phyloP scores from a whole-genome alignment of 1,284 basidiomycete genomes.

The Cutaneotrichosporon cutaneum region DNA sequence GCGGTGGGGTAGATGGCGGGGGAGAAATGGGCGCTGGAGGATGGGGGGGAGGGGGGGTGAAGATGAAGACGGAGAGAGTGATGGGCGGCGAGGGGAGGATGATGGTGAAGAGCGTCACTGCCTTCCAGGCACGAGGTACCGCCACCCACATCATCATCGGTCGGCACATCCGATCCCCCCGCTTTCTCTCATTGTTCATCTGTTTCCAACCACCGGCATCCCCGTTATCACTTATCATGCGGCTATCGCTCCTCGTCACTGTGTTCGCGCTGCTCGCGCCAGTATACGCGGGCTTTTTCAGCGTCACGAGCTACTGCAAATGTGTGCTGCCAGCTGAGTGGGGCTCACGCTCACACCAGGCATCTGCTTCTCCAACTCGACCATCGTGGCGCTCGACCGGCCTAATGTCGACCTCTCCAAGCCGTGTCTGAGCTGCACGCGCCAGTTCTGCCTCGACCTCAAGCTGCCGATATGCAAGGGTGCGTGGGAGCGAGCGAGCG shows the following conservation, averaged over 20 bases:
- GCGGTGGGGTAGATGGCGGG: not conserved
- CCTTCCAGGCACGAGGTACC: not conserved
- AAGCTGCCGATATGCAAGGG: conserved; percentile 74
- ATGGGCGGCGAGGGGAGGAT: not conserved
- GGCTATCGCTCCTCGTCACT: conserved; percentile 7
- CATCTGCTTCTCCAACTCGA: conserved; percentile 87
- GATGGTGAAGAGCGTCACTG: not conserved
- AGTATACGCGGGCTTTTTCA: conserved; percentile 31
- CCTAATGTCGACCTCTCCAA: conserved; percentile 75
- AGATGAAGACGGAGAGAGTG: not conserved
- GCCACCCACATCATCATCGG: not conserved
- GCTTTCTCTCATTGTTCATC: no score
- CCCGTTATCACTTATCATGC: not conserved
- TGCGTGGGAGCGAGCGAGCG: conserved; percentile 6
- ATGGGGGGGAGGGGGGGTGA: not conserved
- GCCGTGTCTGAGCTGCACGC: conserved; percentile 87
- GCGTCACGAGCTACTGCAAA: conserved; percentile 50
- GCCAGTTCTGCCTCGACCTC: conserved; percentile 92
- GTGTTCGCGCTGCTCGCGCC: conserved; percentile 12
- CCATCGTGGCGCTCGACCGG: conserved; percentile 75
- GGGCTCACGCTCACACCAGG: conserved; percentile 56
- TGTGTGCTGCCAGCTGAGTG: conserved; percentile 38
- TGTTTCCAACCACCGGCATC: not conserved
- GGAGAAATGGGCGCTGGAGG: not conserved
- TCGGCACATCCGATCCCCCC: not conserved